Evolutionary conservation across 2,329 filamentous ascomycete genomes (phyloP), one percentile per base, ranked within the genome.

Genomic region (Aspergillus sp.): DNA sequence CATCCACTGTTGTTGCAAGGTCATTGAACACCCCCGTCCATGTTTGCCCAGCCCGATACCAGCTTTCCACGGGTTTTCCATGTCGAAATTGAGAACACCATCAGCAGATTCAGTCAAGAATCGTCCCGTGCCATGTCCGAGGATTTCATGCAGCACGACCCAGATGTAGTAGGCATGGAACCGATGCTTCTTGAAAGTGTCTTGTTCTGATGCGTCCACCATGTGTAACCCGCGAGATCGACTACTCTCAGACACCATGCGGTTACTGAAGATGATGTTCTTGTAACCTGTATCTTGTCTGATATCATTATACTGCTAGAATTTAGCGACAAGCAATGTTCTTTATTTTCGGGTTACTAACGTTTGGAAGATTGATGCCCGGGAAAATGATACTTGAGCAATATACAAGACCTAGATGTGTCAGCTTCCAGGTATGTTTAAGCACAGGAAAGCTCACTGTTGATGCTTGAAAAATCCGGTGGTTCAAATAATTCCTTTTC

Each of bases 281-380:
- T 96, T 96, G 85, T 96, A 96, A 2, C 92, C 92, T 62, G 92
- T 87, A 5, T 85, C 89, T 72, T 96, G 91, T 63, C 91, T 85
- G 62, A 95, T 92, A 63, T 89, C 87, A 67, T 91, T 89, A 69
- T 90, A 91, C 76, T 80, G 39, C 19, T 21, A 4, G 9, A 6
- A 3, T 48, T 21, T 39, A 38, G 15, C 5, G 15, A 6, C 13
- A 2, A 5, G 19, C 19, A 7, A 15, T 41, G 2, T 19, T 19
- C 19, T 19, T 2, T 19, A 19, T 19, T 19, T 19, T 2, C 4
- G 30, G 10, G n/a, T 15, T 30, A 70, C 71, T 63, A 57, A 80
- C 78, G 58, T 89, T 89, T 58, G 80, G 78, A 4, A 82, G 68
- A 60, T 81, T 82, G 50, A 78, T 79, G 2, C 74, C 79, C 15